phyloP scores from a whole-genome alignment of 2,329 filamentous ascomycete genomes.

The Apiospora koreana region DNA sequence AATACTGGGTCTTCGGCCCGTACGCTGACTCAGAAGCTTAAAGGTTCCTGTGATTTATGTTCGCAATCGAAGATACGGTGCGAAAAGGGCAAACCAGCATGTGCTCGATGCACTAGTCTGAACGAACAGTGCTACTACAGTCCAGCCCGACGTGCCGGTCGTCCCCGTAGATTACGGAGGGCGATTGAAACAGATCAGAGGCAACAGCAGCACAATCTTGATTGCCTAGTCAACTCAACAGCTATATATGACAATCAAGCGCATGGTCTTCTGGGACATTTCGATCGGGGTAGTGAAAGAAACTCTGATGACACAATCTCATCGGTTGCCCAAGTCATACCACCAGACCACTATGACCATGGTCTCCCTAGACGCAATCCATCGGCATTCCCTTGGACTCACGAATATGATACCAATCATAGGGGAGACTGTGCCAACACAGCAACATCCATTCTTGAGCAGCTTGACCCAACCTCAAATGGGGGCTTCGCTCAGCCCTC shows the following conservation, averaged over 20 bases:
- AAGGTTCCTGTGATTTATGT: not conserved
- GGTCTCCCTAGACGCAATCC: not conserved
- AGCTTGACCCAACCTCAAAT: not conserved
- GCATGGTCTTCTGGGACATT: not conserved
- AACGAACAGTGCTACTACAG: not conserved
- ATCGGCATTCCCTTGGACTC: not conserved
- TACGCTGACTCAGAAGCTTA: not conserved
- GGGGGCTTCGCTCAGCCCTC: not conserved
- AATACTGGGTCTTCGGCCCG: not conserved
- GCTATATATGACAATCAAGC: not conserved
- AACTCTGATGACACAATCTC: not conserved
- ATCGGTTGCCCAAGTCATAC: not conserved
- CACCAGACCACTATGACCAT: not conserved
- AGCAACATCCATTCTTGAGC: not conserved
- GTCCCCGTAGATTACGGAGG: not conserved
- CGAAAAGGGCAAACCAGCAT: not conserved
- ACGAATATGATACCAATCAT: not conserved
- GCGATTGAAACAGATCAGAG: not conserved
- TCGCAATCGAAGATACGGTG: not conserved
- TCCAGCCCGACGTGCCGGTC: too few relatives aligned
- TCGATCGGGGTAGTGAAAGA: not conserved
- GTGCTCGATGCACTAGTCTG: not conserved
- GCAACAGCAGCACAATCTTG: not conserved
- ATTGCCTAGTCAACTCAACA: not conserved
- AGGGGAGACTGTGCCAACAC: not conserved